Percentiles rank a stretch among this genome's conserved stretches.
phyloP scores from a whole-genome alignment of 2,329 filamentous ascomycete species.

The Xenoacremonium recifei region DNA sequence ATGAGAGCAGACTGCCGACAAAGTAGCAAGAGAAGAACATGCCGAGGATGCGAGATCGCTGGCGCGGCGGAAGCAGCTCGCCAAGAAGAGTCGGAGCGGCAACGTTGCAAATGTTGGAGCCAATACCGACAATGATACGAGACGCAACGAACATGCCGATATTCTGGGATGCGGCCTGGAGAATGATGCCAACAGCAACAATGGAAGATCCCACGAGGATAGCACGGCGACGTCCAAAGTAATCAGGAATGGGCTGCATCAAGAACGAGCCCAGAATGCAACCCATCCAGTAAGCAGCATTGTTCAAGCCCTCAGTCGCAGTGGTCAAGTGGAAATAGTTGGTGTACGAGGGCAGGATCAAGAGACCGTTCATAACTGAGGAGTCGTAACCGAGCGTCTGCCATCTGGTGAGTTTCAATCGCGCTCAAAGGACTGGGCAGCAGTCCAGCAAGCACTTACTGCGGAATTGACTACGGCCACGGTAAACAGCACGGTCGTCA shows the following conservation, averaged over 20 bases:
- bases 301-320: conserved; percentile 53
- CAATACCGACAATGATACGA: conserved; percentile 47
- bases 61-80: conserved; percentile 42
- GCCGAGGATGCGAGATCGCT: conserved; percentile 15
- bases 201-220: conserved; percentile 31
- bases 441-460: conserved; percentile 8
- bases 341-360: conserved; percentile 55
- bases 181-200: conserved; percentile 42
- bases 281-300: conserved; percentile 54
- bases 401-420: too few relatives aligned
- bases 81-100: conserved; percentile 47
- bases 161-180: conserved; percentile 48
- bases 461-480: conserved; percentile 12
- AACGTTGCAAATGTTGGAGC: conserved; percentile 40
- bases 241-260: conserved; percentile 37
- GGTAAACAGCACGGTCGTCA: conserved; percentile 7
- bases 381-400: conserved; percentile 39
- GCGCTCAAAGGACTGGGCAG: too few relatives aligned
- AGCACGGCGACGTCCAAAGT: conserved; percentile 22
- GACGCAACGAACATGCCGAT: conserved; percentile 49
- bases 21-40: conserved; percentile 27
- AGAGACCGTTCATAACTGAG: conserved; percentile 56
- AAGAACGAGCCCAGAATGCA: conserved; percentile 43
- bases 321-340: conserved; percentile 55
- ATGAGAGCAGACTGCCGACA: conserved; percentile 26